Conservation (phyloP, 116 monocot genomes). For the Posidonia oceanica region DNA sequence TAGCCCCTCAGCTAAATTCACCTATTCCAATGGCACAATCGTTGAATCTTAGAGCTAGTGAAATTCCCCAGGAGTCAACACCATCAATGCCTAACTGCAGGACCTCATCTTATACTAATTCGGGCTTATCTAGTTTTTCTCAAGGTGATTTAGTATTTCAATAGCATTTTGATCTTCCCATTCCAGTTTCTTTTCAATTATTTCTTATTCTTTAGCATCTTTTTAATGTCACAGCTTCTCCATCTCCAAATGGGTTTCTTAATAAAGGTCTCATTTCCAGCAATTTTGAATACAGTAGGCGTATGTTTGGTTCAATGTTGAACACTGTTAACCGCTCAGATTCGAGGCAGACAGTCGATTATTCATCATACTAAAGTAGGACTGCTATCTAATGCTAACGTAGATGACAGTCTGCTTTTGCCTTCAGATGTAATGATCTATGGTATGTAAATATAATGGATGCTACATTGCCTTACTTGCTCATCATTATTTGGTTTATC, state of each 20-base stretch:
- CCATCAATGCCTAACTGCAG: constrained; percentile 11
- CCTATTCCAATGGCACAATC: constrained; percentile 12
- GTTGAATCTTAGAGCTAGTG: constrained; percentile 11
- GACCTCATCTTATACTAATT: constrained; percentile 7
- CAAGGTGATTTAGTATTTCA: constrained; percentile 27
- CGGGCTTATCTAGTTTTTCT: constrained; percentile 1
- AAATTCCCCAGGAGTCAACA: constrained; percentile 10
- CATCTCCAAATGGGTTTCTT: constrained; percentile 16
- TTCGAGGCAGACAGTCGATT: constrained; percentile 2
- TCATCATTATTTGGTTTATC: too few species aligned
- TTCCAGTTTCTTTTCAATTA: background rate
- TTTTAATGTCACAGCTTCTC: constrained; percentile 21
- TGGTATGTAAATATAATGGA: too few species aligned
- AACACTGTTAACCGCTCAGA: constrained; percentile 10
- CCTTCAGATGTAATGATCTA: too few species aligned
- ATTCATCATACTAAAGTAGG: constrained; percentile 11
- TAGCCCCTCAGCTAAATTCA: constrained; percentile 9
- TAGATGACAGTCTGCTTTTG: too few species aligned
- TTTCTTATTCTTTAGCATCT: constrained; percentile 4
- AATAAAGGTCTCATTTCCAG: constrained; percentile 14
- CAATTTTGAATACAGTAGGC: constrained; percentile 33
- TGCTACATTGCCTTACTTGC: too few species aligned
- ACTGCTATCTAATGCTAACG: too few species aligned
- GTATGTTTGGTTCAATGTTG: constrained; percentile 23
- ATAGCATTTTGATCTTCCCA: background rate